Base-by-base conservation (phyloP, 768 basidiomycete species). In the Auricularia heimuer region DNA sequence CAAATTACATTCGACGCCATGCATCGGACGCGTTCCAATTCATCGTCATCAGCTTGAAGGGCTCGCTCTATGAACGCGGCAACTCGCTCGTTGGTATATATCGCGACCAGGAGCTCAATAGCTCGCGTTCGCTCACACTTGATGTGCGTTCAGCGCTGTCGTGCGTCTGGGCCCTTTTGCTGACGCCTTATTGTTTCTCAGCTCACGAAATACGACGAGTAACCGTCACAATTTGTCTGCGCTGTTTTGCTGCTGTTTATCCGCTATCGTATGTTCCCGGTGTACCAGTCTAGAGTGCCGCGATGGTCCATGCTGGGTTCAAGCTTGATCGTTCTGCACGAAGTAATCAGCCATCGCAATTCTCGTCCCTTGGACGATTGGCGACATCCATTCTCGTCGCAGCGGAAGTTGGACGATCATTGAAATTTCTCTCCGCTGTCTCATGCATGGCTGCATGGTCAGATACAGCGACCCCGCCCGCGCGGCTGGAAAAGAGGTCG, bases 11-110 rank as follows among this genome's bases (percentile, higher is more conserved):
- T 69, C 85, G 90, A 2, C 77, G 82, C 12, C 92, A 95, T 68
- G 87, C 94, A 2, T 92, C 92, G 0, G 84, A 87, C 58, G 75
- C 80, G 1, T 96, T 98, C 82, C 95, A 98, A 74, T 98, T 98
- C 74, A 85, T 99, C 65, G 95, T 98, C 64, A 99, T 99, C 79
- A 94, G 93, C 73, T 80, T 98, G 74, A 98, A 98, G 75, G 90
- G 89, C 54, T 92, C 94, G 0, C 76, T 98, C 67, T 96, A 95
- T 70, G 94, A 96, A 73, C 85, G 87, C n/a, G 91, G 94, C 10
- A 83, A 92, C 68, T 92, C 93, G 1, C 80, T 98, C 54, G 94
- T 98, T 33, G 95, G 95, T 3, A 93, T 97, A 44, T 94, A 94
- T 75, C 85, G 95, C 18, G 94, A 97, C 70, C 95, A 98, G 71